A percentile compares a stretch with the other conserved stretches of the same genome.
These are phyloP conservation scores for Chloranthus sessilifolius DNA, from an alignment of 164 flowering plant genomes.

Conservation along the genomic window DNA sequence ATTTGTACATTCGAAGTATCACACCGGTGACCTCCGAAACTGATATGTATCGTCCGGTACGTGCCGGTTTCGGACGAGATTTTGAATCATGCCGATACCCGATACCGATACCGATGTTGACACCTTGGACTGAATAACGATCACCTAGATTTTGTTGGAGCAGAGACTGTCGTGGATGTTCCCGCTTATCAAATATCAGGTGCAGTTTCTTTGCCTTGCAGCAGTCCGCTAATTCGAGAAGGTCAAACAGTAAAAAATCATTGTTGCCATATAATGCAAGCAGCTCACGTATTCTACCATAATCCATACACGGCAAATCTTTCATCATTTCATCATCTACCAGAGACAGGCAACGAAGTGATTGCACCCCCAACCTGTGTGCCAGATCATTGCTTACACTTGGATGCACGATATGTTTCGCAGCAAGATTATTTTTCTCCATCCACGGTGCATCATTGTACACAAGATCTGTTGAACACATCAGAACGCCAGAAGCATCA, in stretches of 20 bases:
- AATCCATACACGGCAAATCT: conserved; percentile 92
- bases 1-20: no score
- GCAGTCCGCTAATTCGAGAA: conserved; percentile 95
- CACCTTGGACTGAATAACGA: neutral
- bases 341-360: conserved; percentile 77
- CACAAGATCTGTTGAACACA: conserved; percentile 51
- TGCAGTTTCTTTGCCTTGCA: conserved; percentile 81
- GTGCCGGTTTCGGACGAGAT: no score
- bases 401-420: conserved; percentile 68
- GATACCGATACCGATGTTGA: no score
- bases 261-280: conserved; percentile 50
- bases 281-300: conserved; percentile 55
- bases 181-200: conserved; percentile 76
- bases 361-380: conserved; percentile 67
- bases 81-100: no score
- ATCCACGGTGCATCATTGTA: conserved; percentile 99
- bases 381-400: conserved; percentile 81
- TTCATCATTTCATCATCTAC: conserved; percentile 82
- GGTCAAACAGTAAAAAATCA: conserved; percentile 76
- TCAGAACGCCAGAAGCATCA: conserved; percentile 67
- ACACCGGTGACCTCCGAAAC: no score
- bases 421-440: conserved; percentile 45
- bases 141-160: conserved; percentile 92
- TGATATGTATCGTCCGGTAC: no score
- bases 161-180: conserved; percentile 74